These are phyloP conservation scores for Citrullus mucosospermus DNA, from an alignment of 306 rosid genomes.

Conservation along the genomic window DNA sequence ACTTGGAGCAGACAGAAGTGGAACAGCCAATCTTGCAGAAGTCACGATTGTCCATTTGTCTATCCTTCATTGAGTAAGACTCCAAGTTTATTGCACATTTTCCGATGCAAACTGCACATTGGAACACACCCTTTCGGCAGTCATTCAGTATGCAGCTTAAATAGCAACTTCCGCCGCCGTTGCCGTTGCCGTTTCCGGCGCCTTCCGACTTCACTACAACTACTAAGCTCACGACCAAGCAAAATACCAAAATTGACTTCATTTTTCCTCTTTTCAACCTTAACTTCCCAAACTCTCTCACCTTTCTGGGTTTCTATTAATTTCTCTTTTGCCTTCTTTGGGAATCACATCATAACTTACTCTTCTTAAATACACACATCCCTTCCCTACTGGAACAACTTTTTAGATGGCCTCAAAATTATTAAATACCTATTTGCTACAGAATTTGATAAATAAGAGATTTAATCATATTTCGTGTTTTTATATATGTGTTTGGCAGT, in stretches of 20 bases:
- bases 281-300: no score
- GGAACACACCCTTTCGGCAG: neutral
- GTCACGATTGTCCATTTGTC: neutral
- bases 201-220: neutral
- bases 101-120: neutral
- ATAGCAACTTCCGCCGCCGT: neutral
- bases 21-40: neutral
- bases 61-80: neutral
- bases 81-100: neutral
- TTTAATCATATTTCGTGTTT: no score
- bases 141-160: neutral
- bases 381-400: no score
- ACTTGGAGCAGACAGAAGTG: conserved; percentile 4
- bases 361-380: no score
- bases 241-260: neutral
- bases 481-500: no score
- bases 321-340: no score
- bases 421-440: no score
- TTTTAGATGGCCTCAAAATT: no score
- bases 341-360: no score
- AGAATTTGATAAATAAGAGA: no score
- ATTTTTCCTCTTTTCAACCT: neutral
- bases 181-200: no score
- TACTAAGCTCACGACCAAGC: neutral
- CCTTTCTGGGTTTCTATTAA: no score